Percentiles rank a stretch among this genome's conserved stretches.
Evolutionary conservation across 2,329 filamentous ascomycete species (phyloP).

Genomic region (Fusarium circinatum): DNA sequence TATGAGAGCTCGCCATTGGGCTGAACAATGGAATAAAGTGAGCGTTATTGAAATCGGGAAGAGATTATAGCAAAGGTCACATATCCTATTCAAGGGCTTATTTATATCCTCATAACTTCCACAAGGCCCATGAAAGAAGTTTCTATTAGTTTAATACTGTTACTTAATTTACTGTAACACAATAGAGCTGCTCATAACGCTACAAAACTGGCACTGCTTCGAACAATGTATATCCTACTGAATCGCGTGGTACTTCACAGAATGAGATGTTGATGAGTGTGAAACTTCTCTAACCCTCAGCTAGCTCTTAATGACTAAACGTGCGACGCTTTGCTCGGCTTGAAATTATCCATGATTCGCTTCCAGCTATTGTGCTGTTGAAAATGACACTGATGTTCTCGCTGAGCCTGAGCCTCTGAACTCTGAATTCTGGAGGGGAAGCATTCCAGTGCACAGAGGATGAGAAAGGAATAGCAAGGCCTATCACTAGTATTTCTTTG

Average conservation of each 20-base stretch:
- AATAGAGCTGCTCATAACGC: not conserved
- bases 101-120: no score
- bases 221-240: not conserved
- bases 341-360: no score
- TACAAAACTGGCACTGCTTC: not conserved
- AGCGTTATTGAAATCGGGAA: not conserved
- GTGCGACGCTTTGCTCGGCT: accelerated
- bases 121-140: not conserved
- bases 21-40: accelerated
- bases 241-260: no score
- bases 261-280: not conserved
- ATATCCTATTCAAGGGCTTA: not conserved
- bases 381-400: not conserved
- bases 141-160: not conserved
- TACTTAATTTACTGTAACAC: accelerated
- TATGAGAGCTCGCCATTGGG: accelerated
- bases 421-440: not conserved
- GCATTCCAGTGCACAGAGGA: not conserved
- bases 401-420: not conserved
- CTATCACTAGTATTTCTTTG: not conserved
- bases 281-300: accelerated
- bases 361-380: not conserved
- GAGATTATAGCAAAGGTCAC: not conserved
- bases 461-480: no score
- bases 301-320: no score